Evolutionary conservation across 345 rosid species (phyloP).

Genomic region (Linum lewisii): DNA sequence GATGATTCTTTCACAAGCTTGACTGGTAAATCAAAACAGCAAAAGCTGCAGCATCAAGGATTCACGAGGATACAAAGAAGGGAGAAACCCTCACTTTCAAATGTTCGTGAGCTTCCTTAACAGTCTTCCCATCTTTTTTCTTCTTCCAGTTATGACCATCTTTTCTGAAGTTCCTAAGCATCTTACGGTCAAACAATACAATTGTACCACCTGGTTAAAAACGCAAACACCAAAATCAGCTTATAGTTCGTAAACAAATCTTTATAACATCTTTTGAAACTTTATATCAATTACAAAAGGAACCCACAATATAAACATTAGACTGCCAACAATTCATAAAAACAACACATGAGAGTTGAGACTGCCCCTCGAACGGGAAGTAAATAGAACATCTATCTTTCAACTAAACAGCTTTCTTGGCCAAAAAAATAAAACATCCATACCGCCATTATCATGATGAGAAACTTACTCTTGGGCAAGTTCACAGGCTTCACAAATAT

Average conservation of each 20-base stretch:
- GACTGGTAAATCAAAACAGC: neutral
- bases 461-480: conserved; percentile 63
- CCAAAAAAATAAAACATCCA: neutral
- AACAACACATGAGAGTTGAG: too few species aligned
- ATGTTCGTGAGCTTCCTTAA: conserved; percentile 99
- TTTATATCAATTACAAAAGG: neutral
- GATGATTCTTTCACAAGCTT: neutral
- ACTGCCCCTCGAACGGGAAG: too few species aligned
- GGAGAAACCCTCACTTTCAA: conserved; percentile 55
- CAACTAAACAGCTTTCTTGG: neutral
- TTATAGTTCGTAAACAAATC: neutral
- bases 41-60: neutral
- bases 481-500: conserved; percentile 73
- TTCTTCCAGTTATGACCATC: conserved; percentile 99
- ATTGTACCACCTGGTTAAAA: conserved; percentile 57
- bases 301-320: neutral
- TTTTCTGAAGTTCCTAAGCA: conserved; percentile 91
- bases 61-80: conserved; percentile 1
- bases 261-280: neutral
- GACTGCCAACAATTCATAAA: too few species aligned
- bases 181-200: conserved; percentile 80
- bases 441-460: neutral
- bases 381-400: neutral
- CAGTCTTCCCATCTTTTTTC: conserved; percentile 96
- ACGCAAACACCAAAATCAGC: conserved; percentile 12